Base-by-base conservation (phyloP, 257 asterid species). In the Mentha longifolia region DNA sequence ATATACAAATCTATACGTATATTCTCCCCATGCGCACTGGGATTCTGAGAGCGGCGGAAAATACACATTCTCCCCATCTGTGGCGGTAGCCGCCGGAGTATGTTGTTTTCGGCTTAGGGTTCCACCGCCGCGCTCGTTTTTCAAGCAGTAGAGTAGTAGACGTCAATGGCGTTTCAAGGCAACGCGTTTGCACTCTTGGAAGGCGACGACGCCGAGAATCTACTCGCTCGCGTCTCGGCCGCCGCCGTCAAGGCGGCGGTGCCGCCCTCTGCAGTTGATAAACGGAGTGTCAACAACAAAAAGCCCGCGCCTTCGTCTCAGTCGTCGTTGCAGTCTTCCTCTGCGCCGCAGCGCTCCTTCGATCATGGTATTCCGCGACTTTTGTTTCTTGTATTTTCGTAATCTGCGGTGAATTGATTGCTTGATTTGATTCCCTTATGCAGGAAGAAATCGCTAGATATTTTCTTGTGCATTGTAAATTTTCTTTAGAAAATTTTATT, bases 141-240 rank as follows among this genome's bases (percentile, higher is more conserved):
- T 51, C 68, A 41, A 39, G 19, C 54, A 63, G 37, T 37, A 63
- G 11, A 17, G 52, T 1, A 17, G 52, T 1, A 11, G 10, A 50
- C 37, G 16, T 17, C 35, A 4, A 71, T 71, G 68, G 68, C 60
- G 39, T 6, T 59, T 59, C 19, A 22, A 28, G 68, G 68, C 16
- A 71, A 71, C 25, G 42, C 16, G 35, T 71, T 59, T 13, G 61
- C 75, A 51, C 68, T 47, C 50, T 71, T 71, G 41, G 75, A 47
- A 10, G 74, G 33, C 67, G 75, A 60, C 16, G 75, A 30, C 68
- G 61, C 0, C 20, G 74, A 60, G 3, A 45, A 17, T 30, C 35
- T 70, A 11, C 31, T 45, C 11, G 42, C 47, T 16, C 59, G 12
- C 35, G 16, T 31, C 17, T 31, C 49, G 19, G 19, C 49, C 31